A percentile compares a stretch with the other conserved stretches of the same genome.
Evolutionary conservation across 768 basidiomycete genomes (phyloP).

Genomic region (Leccinellum luteum): DNA sequence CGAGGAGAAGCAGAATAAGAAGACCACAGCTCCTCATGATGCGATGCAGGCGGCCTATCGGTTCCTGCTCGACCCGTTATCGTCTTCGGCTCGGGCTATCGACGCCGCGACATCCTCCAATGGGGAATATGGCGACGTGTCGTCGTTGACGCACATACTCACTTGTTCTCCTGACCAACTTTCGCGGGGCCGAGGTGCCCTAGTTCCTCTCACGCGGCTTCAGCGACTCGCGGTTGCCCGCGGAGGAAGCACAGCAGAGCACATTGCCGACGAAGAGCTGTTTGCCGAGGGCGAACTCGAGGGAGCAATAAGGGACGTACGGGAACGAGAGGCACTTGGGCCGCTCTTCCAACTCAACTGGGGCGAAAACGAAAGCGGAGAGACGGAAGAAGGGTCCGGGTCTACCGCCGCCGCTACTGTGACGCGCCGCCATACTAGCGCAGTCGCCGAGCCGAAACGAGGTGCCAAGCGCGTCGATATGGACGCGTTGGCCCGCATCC

Average conservation of each 20-base stretch:
- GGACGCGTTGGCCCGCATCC: slow-evolving; percentile 52
- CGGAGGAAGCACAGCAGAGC: slow-evolving; percentile 49
- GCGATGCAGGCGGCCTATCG: slow-evolving; percentile 46
- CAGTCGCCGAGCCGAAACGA: slow-evolving; percentile 23
- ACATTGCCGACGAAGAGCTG: slow-evolving; percentile 67
- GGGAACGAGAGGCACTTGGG: slow-evolving; percentile 47
- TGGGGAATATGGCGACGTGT: slow-evolving; percentile 16
- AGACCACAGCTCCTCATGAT: slow-evolving; percentile 7
- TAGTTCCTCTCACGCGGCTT: slow-evolving; percentile 54
- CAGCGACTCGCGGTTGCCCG: slow-evolving; percentile 58
- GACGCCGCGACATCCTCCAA: slow-evolving; percentile 9
- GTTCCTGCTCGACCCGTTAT: slow-evolving; percentile 60
- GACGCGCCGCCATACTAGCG: not conserved
- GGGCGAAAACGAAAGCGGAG: slow-evolving; percentile 31
- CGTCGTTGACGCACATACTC: slow-evolving; percentile 54
- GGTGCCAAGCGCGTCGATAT: slow-evolving; percentile 49
- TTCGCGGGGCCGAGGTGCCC: slow-evolving; percentile 21
- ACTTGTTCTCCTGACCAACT: slow-evolving; percentile 38
- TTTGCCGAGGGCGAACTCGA: slow-evolving; percentile 71
- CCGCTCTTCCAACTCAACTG: slow-evolving; percentile 37
- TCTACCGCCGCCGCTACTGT: not conserved
- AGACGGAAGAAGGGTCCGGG: not conserved
- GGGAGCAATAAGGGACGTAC: slow-evolving; percentile 49
- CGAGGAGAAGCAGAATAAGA: not conserved
- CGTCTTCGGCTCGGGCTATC: slow-evolving; percentile 26